Conservation (phyloP, 805 yeast species). For the Hanseniaspora hatyaiensis region DNA sequence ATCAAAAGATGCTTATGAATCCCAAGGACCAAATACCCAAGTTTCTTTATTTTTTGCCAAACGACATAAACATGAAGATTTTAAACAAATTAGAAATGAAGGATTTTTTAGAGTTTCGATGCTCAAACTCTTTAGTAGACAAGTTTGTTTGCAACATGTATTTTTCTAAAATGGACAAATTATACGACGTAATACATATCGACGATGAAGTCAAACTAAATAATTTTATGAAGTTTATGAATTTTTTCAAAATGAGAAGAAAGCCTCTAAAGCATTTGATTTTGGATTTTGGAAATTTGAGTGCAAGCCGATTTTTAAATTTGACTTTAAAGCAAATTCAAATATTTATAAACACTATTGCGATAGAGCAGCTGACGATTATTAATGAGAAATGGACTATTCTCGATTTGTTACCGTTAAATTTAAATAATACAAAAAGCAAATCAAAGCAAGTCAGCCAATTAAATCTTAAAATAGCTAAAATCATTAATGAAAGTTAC, state of each 20-base stretch:
- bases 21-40: neutral
- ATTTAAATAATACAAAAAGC: neutral
- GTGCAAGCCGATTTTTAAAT: neutral
- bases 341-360: neutral
- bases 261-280: neutral
- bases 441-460: neutral
- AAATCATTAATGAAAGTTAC: slow-evolving; percentile 5
- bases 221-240: neutral
- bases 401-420: neutral
- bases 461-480: neutral
- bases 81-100: neutral
- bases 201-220: neutral
- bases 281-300: neutral
- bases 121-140: neutral
- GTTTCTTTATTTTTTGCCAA: slow-evolving; percentile 3
- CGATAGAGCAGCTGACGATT: neutral
- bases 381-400: slow-evolving; percentile 6
- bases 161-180: neutral
- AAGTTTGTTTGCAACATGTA: neutral
- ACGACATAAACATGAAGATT: slow-evolving; percentile 3
- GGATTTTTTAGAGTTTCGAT: slow-evolving; percentile 3
- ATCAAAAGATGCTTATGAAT: neutral
- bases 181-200: neutral
- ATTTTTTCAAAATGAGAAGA: neutral
- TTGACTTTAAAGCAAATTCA: slow-evolving; percentile 1